These are phyloP conservation scores for Colletotrichum spinosum DNA, from an alignment of 2,329 filamentous ascomycete genomes.

Conservation along the genomic window DNA sequence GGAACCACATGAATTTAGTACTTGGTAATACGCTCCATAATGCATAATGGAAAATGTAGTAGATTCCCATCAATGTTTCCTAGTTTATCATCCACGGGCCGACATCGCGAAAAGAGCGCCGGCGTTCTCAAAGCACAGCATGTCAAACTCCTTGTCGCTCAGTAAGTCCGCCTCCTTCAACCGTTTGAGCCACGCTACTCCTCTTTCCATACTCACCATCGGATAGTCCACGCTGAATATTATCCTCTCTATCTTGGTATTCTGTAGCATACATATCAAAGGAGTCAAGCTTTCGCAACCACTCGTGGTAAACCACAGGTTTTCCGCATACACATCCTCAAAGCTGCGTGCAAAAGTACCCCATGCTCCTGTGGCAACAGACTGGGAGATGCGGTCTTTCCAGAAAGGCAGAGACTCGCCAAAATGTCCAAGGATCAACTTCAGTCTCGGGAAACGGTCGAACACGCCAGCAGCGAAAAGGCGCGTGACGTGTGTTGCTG, in stretches of 20 bases:
- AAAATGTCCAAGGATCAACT: conserved; percentile 27
- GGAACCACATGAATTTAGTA: too few species aligned
- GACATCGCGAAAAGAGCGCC: too few species aligned
- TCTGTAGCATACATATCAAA: conserved; percentile 56
- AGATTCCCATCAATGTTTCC: too few species aligned
- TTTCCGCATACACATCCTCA: conserved; percentile 66
- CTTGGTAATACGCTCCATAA: too few species aligned
- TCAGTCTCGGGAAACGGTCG: conserved; percentile 18
- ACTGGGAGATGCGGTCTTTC: conserved; percentile 57
- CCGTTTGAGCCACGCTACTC: conserved; percentile 49
- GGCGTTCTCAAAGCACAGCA: too few species aligned
- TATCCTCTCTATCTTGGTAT: conserved; percentile 61
- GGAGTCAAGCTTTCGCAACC: conserved; percentile 63
- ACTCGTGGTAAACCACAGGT: conserved; percentile 68
- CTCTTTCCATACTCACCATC: conserved; percentile 62
- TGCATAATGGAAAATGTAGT: too few species aligned
- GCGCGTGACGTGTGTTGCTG: conserved; percentile 48
- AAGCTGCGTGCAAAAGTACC: conserved; percentile 36
- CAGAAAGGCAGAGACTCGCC: conserved; percentile 62
- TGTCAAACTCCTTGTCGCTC: too few species aligned
- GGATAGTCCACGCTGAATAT: conserved; percentile 71
- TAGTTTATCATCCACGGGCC: too few species aligned
- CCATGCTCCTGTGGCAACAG: conserved; percentile 44
- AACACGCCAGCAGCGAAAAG: conserved; percentile 27
- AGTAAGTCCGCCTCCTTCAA: too few species aligned